Evolutionary conservation across 176 grass and related monocot species (phyloP), one percentile per base, ranked within the genome.

Genomic region (Alloteropsis semialata): DNA sequence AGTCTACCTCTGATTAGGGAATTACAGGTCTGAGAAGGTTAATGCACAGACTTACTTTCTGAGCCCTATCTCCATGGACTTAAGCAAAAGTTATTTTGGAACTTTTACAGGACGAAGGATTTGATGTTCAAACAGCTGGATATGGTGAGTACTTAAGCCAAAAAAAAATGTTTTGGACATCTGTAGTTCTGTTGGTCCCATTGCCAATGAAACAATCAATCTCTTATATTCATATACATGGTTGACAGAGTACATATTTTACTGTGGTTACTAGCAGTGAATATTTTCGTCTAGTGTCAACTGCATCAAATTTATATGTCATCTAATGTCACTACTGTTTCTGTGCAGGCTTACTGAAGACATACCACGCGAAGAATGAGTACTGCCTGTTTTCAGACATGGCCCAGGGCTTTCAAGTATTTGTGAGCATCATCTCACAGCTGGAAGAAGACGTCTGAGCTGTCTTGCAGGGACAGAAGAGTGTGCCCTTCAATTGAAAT

Each of bases 101-200:
- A 77, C 73, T 78, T 89, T 76, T 46, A 24, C 76, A 98, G 96
- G 93, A 99, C 61, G 86, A 99, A 88, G 96, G 93, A 82, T 99
- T 99, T 65, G 96, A 99, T 93, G 96, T 96, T 88, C 96, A 99
- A 73, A 94, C 90, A 65, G 68, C 89, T 38, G 96, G 96, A 85
- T 99, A 93, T 34, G 96, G 96, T 99, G 90, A 86, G 81, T 49
- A 28, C 32, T 43, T 65, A 4, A 68, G 8, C 54, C 63, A 41
- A 17, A 22, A 81, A 39, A n/a, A 3, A 19, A 29, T 42, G 49
- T 74, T 55, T 44, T 29, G 0, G 11, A 19, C 22, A 48, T 79
- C 1, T 36, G n/a, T n/a, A n/a, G n/a, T n/a, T n/a, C n/a, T 67
- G 5, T 65, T 75, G 48, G 30, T 69, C 72, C 13, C 63, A 6